Base-by-base conservation (phyloP, 495 filamentous ascomycete genomes). In the Polyplosphaeria fusca region DNA sequence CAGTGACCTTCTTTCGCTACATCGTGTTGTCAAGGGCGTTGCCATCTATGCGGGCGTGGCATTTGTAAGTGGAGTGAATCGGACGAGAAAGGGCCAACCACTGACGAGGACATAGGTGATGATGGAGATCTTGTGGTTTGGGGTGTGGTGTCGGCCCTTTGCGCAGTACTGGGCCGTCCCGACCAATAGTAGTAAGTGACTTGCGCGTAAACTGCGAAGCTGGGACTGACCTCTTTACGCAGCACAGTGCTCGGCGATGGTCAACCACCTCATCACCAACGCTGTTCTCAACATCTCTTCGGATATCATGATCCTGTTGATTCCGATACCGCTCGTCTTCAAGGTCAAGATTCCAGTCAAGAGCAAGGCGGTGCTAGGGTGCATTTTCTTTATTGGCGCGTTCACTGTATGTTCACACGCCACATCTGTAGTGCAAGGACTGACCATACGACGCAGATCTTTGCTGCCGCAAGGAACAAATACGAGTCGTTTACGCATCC, bases 201-300 rank as follows among this genome's bases (percentile, higher is more conserved):
- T n/a, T 11, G 19, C 4, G 28, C 1, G 35, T 13, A n/a, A n/a
- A n/a, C 30, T 35, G 7, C 30, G n/a, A 41, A 2, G 13, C 7
- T 35, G 7, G 7, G 9, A n/a, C 30, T 35, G 7, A 35, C 30
- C 7, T 35, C 9, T 35, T n/a, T 35, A 35, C n/a, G n/a, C 7
- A 35, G 30, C 30, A n/a, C 69, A 71, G 45, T 70, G 69, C 55
- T 57, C 51, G 37, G 61, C 64, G 16, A 71, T 74, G 25, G 70
- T 67, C 30, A 65, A 79, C 52, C 82, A 85, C 62, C 75, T 83
- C 0, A 85, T 85, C 49, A 82, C 76, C 3, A 79, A 83, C 52
- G 78, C 81, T 7, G 80, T 81, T 14, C 78, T 85, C 68, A 85
- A 86, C 57, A 78, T 86, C 49, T 77, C 79, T 5, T 85, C 82